These are phyloP conservation scores for Cucumis hystrix DNA, from an alignment of 306 rosid species.

Conservation along the genomic window DNA sequence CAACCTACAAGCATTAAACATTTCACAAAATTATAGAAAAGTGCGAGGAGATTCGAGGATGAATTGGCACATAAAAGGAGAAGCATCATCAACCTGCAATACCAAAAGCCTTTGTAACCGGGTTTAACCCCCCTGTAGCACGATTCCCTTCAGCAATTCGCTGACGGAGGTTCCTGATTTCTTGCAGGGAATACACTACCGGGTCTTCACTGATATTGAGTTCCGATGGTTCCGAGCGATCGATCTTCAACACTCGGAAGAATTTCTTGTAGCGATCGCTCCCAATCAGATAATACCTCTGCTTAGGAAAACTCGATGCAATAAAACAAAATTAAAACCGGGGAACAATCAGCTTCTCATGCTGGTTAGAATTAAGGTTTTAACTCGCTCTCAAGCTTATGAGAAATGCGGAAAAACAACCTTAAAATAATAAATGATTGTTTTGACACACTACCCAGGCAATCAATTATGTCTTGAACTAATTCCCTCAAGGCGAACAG, in stretches of 20 bases:
- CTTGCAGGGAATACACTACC: conserved; percentile 64
- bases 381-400: neutral
- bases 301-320: neutral
- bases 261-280: conserved; percentile 70
- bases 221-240: conserved; percentile 86
- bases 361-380: neutral
- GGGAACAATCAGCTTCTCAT: neutral
- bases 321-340: neutral
- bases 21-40: neutral
- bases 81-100: conserved; percentile 52
- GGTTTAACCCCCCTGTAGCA: conserved; percentile 71
- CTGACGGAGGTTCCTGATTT: conserved; percentile 71
- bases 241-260: conserved; percentile 76
- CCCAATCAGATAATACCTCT: conserved; percentile 76
- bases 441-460: neutral
- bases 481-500: neutral
- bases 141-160: conserved; percentile 78
- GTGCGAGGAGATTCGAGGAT: neutral
- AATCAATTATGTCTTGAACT: neutral
- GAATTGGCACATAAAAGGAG: neutral
- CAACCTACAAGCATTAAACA: conserved; percentile 39
- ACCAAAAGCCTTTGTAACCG: conserved; percentile 62
- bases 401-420: neutral
- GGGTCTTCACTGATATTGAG: conserved; percentile 81
- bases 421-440: neutral